Evolutionary conservation across 805 yeast species (phyloP).

Genomic region (Saccharomyces jurei): DNA sequence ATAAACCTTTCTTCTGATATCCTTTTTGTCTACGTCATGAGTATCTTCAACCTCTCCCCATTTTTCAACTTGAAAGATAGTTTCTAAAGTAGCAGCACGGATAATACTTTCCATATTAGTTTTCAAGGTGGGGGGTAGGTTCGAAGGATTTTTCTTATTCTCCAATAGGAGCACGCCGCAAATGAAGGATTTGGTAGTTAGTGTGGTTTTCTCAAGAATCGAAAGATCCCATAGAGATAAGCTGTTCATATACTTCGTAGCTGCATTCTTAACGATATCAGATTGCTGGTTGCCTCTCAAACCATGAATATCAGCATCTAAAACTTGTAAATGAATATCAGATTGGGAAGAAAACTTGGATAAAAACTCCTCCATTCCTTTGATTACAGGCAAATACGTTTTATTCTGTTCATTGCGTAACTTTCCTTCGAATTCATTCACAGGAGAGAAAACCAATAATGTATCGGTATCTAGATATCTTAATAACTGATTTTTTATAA

Average conservation of each 20-base stretch:
- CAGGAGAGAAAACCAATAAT: constrained; percentile 75
- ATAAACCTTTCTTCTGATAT: constrained; percentile 72
- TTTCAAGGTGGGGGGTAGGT: constrained; percentile 4
- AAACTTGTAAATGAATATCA: constrained; percentile 39
- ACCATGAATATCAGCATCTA: constrained; percentile 80
- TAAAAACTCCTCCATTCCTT: constrained; percentile 54
- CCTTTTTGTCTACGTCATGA: constrained; percentile 93
- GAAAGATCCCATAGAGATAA: constrained; percentile 73
- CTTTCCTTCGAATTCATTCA: constrained; percentile 71
- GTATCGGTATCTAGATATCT: constrained; percentile 94
- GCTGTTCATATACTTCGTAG: constrained; percentile 50
- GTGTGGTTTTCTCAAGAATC: constrained; percentile 83
- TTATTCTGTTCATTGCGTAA: constrained; percentile 75
- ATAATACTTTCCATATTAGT: constrained; percentile 54
- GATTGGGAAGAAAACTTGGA: constrained; percentile 18
- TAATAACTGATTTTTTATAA: constrained; percentile 52
- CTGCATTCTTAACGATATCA: constrained; percentile 51
- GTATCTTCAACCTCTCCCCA: constrained; percentile 99
- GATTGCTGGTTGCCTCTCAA: constrained; percentile 73
- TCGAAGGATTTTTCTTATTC: constrained; percentile 23
- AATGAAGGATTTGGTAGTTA: constrained; percentile 77
- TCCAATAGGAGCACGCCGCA: constrained; percentile 67
- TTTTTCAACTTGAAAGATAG: constrained; percentile 70
- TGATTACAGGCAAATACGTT: constrained; percentile 65
- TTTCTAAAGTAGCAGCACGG: constrained; percentile 71